phyloP scores from a whole-genome alignment of 768 basidiomycete genomes.

The Termitomyces sp. region DNA sequence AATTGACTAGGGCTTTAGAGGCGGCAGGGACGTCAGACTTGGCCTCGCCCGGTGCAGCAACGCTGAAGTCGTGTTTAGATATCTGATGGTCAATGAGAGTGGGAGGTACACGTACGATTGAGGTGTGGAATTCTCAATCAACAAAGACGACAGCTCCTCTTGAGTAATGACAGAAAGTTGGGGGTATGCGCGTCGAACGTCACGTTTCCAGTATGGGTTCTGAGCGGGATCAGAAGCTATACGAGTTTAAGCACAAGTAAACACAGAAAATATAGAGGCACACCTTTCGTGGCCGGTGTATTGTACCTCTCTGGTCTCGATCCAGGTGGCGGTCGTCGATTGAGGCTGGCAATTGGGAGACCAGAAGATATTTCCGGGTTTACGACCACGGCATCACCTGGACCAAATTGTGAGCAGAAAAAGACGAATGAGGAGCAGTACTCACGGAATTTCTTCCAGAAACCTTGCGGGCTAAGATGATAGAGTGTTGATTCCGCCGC shows the following conservation, averaged over 20 bases:
- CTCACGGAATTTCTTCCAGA: slow-evolving; percentile 95
- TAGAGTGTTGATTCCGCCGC: slow-evolving; percentile 87
- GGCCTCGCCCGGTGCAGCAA: slow-evolving; percentile 50
- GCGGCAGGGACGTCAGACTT: slow-evolving; percentile 46
- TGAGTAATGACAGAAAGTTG: slow-evolving; percentile 89
- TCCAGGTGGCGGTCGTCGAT: slow-evolving; percentile 87
- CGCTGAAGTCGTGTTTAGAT: slow-evolving; percentile 31
- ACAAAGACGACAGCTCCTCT: slow-evolving; percentile 71
- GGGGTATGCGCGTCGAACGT: slow-evolving; percentile 91
- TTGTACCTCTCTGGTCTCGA: slow-evolving; percentile 84
- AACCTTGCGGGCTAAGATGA: slow-evolving; percentile 85
- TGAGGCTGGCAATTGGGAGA: slow-evolving; percentile 68
- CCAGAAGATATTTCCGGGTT: slow-evolving; percentile 92
- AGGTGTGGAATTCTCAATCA: slow-evolving; percentile 74
- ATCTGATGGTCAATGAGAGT: neutral
- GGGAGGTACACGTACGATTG: slow-evolving; percentile 52
- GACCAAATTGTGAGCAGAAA: slow-evolving; percentile 1
- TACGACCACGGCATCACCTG: slow-evolving; percentile 81
- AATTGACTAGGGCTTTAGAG: slow-evolving; percentile 48
- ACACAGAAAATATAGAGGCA: neutral
- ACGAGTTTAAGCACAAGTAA: neutral
- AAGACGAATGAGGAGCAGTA: neutral
- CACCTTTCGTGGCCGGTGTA: slow-evolving; percentile 88
- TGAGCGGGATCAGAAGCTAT: slow-evolving; percentile 78
- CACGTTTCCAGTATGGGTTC: slow-evolving; percentile 96